Evolutionary conservation across 2,329 filamentous ascomycete species (phyloP).

Genomic region (Stromatinia cepivora): DNA sequence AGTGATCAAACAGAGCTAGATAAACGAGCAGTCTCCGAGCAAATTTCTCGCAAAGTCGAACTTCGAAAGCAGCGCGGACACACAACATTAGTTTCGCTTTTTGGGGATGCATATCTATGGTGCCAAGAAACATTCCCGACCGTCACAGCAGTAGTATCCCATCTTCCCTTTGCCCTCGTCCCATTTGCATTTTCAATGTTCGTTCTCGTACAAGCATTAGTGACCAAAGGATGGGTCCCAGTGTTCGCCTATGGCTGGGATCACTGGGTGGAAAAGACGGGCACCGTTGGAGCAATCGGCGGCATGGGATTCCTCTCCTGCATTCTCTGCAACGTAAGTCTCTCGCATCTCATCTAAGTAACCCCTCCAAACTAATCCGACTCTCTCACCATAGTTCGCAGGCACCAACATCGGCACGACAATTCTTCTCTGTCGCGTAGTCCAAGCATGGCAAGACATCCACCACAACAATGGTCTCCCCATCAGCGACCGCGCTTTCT

Average conservation of each 20-base stretch:
- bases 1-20: slow-evolving; percentile 5
- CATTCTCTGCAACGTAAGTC: slow-evolving; percentile 68
- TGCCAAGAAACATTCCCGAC: slow-evolving; percentile 70
- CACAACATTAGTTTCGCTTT: slow-evolving; percentile 55
- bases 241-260: slow-evolving; percentile 75
- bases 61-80: slow-evolving; percentile 28
- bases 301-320: slow-evolving; percentile 74
- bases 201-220: slow-evolving; percentile 69
- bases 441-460: slow-evolving; percentile 67
- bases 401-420: slow-evolving; percentile 77
- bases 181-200: slow-evolving; percentile 77
- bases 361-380: slow-evolving; percentile 25
- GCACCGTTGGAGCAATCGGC: slow-evolving; percentile 65
- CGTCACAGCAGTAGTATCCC: slow-evolving; percentile 61
- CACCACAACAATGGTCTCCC: slow-evolving; percentile 48
- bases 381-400: slow-evolving; percentile 57
- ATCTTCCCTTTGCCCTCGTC: slow-evolving; percentile 66
- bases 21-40: slow-evolving; percentile 24
- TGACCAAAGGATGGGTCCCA: slow-evolving; percentile 72
- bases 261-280: slow-evolving; percentile 69
- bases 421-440: slow-evolving; percentile 68
- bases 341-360: not conserved
- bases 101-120: slow-evolving; percentile 54
- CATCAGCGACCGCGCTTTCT: slow-evolving; percentile 67
- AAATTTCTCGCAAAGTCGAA: slow-evolving; percentile 15